phyloP scores from a whole-genome alignment of 306 rosid genomes.

The Spatholobus suberectus region DNA sequence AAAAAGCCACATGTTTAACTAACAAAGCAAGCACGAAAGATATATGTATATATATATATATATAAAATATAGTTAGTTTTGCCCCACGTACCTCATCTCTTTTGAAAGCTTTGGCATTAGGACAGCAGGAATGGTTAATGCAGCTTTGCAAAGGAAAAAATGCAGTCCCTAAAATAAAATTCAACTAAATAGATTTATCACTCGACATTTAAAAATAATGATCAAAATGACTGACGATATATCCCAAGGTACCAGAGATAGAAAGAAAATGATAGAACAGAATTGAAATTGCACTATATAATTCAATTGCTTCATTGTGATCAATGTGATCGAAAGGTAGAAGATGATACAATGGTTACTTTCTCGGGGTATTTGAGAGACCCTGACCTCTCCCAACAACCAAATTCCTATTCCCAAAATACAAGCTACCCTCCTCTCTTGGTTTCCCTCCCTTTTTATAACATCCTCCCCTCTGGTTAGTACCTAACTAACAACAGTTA shows the following conservation, averaged over 20 bases:
- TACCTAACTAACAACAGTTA: not conserved
- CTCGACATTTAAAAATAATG: not conserved
- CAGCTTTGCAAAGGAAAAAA: constrained; percentile 95
- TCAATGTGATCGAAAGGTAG: not conserved
- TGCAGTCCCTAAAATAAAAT: constrained; percentile 72
- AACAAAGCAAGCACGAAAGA: not conserved
- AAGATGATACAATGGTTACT: not conserved
- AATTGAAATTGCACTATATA: not conserved
- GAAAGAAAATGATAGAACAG: not conserved
- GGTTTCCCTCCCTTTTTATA: not conserved
- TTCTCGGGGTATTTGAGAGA: not conserved
- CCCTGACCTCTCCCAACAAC: not conserved
- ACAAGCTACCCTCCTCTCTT: not conserved
- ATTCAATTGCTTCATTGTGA: not conserved
- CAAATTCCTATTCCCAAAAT: constrained; percentile 10
- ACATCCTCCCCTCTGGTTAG: not conserved
- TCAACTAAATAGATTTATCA: not conserved
- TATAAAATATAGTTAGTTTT: too few relatives aligned
- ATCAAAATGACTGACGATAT: not conserved
- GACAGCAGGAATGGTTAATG: constrained; percentile 93
- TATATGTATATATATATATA: too few relatives aligned
- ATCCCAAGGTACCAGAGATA: not conserved
- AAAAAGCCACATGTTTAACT: not conserved
- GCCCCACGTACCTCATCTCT: constrained; percentile 76
- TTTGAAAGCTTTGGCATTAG: constrained; percentile 94